Conservation (phyloP, 495 filamentous ascomycete genomes). For the Penicillium manginii region DNA sequence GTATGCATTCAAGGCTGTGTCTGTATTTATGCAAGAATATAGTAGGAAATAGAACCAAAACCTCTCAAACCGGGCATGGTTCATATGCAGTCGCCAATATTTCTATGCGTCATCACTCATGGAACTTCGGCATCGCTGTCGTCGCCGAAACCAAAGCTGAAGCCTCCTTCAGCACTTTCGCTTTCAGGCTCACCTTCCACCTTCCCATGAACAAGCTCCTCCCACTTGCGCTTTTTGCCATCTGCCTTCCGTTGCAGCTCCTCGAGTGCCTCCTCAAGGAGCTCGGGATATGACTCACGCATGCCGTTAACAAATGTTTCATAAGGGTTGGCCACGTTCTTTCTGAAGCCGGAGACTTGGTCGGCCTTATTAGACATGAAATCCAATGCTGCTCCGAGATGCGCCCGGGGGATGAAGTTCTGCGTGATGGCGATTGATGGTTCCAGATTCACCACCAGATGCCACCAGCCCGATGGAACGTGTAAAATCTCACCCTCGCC, state of each 20-base stretch:
- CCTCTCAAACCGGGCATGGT: not conserved
- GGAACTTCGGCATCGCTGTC: conserved; percentile 62
- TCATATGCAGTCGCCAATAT: not conserved
- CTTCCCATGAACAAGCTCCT: conserved; percentile 63
- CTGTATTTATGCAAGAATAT: not conserved
- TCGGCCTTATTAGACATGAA: conserved; percentile 84
- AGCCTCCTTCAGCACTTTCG: conserved; percentile 57
- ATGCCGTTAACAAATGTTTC: conserved; percentile 74
- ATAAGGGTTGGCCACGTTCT: conserved; percentile 74
- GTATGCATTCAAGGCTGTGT: not conserved
- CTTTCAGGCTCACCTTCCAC: conserved; percentile 45
- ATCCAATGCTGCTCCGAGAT: conserved; percentile 72
- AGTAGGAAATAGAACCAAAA: not conserved
- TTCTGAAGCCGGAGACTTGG: conserved; percentile 84
- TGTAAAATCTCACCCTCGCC: conserved; percentile 86
- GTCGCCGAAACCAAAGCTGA: conserved; percentile 83
- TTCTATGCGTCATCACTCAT: conserved; percentile 25
- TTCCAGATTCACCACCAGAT: conserved; percentile 89
- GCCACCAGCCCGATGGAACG: conserved; percentile 95
- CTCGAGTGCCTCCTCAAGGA: conserved; percentile 64
- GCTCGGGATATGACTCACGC: conserved; percentile 60
- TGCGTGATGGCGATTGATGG: conserved; percentile 89
- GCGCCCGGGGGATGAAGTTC: conserved; percentile 86
- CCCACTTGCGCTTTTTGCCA: conserved; percentile 84
- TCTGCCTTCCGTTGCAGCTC: conserved; percentile 65